Conservation (phyloP, 164 flowering plant genomes). For the Umbellularia californica region DNA sequence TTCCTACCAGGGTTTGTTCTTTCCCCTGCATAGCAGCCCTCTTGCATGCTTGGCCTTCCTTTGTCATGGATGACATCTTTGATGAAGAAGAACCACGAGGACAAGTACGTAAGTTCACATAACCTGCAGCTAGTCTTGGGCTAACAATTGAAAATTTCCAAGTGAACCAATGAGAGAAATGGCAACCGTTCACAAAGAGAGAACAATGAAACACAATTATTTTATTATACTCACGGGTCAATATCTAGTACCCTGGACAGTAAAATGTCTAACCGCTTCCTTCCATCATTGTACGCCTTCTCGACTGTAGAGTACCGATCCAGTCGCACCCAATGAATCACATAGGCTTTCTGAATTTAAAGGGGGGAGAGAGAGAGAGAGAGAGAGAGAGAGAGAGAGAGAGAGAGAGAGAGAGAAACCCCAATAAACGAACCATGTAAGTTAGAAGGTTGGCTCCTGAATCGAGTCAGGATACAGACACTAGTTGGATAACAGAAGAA, state of each 20-base stretch:
- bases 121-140: constrained; percentile 70
- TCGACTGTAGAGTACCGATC: constrained; percentile 62
- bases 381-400: background rate
- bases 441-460: too few relatives aligned
- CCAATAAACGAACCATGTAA: background rate
- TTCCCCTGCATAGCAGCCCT: constrained; percentile 72
- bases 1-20: constrained; percentile 91
- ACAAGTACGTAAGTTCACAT: constrained; percentile 49
- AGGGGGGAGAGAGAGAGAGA: too few relatives aligned
- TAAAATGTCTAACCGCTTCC: constrained; percentile 48
- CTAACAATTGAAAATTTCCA: constrained; percentile 32
- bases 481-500: too few relatives aligned
- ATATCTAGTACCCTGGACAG: constrained; percentile 66
- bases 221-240: constrained; percentile 50
- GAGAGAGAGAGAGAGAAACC: background rate
- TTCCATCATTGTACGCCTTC: constrained; percentile 72
- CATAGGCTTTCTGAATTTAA: constrained; percentile 66
- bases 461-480: too few relatives aligned
- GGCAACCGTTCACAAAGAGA: background rate
- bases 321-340: constrained; percentile 85
- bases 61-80: constrained; percentile 63
- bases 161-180: constrained; percentile 3
- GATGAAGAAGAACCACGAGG: constrained; percentile 53
- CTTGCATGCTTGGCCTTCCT: constrained; percentile 52
- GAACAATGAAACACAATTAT: background rate